Base-by-base conservation (phyloP, 2,329 filamentous ascomycete genomes). In the Fusarium sp. region DNA sequence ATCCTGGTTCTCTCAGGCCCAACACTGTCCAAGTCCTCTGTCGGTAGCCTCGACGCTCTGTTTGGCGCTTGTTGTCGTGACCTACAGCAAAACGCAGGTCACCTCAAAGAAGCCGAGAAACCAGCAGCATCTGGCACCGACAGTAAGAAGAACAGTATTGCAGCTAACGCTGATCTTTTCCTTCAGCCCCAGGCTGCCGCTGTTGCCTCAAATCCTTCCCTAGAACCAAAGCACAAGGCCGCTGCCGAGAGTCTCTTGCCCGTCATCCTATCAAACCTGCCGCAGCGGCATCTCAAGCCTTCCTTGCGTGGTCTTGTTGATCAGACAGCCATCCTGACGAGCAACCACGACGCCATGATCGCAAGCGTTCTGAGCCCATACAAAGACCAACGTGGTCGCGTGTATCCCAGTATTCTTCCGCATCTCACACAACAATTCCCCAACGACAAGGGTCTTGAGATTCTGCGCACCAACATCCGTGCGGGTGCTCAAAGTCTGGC, bases 331-430 rank as follows among this genome's bases (percentile, higher is more conserved):
- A 90, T 97, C 56, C 80, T 97, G 21, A 86, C 84, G 7, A 84
- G 85, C 60, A 85, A 90, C 76, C 89, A 88, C 74, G 83, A 89
- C 31, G 90, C 91, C 40, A 92, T 97, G 86, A 75, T 96, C 13
- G 88, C 93, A 8, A 95, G 93, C 76, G 89, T 96, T 14, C 81
- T 97, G 60, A 93, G 96, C 77, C 92, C 93, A 1, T 87, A 89
- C 77, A 80, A 88, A 65, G 82, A 89, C 73, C 82, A 87, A 73
- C 84, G 89, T 75, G 86, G 90, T 40, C 83, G 87, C 66, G 85
- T 87, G 50, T 87, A 89, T 62, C 84, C 91, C 27, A 96, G 90
- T 76, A 90, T 97, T 46, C 79, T 97, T 46, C 94, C 95, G 1
- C 91, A 97, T 72, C 81, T 97, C 25, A 87, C 88, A 10, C 85